Evolutionary conservation across 148 eudicot species (phyloP), one percentile per base, ranked within the genome.

Genomic region (Cornus florida): DNA sequence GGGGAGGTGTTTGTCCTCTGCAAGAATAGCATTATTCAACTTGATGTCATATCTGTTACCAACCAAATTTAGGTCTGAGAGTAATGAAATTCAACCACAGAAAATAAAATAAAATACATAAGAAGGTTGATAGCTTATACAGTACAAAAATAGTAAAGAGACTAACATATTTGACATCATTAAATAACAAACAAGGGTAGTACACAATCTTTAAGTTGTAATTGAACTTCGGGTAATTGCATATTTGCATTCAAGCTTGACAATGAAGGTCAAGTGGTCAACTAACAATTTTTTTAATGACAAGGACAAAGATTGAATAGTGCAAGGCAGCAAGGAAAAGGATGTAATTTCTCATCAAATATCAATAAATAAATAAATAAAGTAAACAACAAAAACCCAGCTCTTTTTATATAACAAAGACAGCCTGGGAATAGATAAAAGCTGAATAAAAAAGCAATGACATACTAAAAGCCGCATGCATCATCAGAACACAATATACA

Each of bases 1-100:
- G 3, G 97, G 97, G 57, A 91, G 35, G 86, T 94, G 98, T 75
- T 94, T 94, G 56, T 94, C 97, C 86, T 94, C 98, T 0, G 98
- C 98, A 72, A 94, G 98, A 62, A 94, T 94, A 60, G 98, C 98
- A 86, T 92, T 78, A 86, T 94, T 94, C 80, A 80, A 74, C 88
- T 89, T 88, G 78, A 94, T 59, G 69, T 88, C 97, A 74, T 85
- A 94, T 74, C 98, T 94, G 83, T 74, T 3, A 50, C 48, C 17
- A 7, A 17, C 2, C 3, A 64, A 46, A 43, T 10, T 62, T 35
- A 62, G 17, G 62, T 67, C 13, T 46, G 65, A 50, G 31, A 62
- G 23, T 62, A 4, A 62, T n/a, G 23, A 17, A 17, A 62, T 20
- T 60, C 66, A 5, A 62, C 66, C 66, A 19, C 6, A 62, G 20